A percentile compares a stretch with the other conserved stretches of the same genome.
These are phyloP conservation scores for Colletotrichum musicola DNA, from an alignment of 2,329 filamentous ascomycete genomes.

Conservation along the genomic window DNA sequence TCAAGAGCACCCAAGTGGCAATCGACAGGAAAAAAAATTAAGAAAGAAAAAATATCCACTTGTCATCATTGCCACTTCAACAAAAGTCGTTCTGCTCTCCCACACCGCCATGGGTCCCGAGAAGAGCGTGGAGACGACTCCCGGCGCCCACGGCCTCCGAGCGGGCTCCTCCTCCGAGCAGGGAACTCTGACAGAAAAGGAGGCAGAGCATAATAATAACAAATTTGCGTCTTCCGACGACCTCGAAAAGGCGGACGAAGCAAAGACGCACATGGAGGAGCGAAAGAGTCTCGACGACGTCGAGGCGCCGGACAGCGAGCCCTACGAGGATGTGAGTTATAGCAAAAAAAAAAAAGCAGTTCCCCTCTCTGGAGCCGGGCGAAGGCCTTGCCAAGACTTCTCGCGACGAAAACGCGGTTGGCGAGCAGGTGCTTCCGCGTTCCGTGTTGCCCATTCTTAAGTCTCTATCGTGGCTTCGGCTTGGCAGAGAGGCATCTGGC, in stretches of 20 bases:
- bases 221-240: slow-evolving; percentile 11
- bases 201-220: neutral
- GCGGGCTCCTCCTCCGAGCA: slow-evolving; percentile 18
- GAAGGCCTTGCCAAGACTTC: neutral
- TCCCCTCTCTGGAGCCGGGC: neutral
- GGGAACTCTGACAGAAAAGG: slow-evolving; percentile 27
- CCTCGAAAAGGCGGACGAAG: slow-evolving; percentile 8
- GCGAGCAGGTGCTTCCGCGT: no score
- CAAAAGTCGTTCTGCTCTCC: neutral
- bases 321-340: slow-evolving; percentile 25
- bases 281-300: slow-evolving; percentile 35
- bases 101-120: slow-evolving; percentile 18
- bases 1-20: neutral
- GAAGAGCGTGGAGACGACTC: slow-evolving; percentile 26
- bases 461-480: no score
- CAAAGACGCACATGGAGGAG: slow-evolving; percentile 17
- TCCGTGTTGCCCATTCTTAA: no score
- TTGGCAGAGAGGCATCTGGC: no score
- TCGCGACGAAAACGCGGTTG: neutral
- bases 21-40: neutral
- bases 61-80: neutral
- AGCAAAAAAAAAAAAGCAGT: no score
- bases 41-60: neutral
- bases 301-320: slow-evolving; percentile 36
- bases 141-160: slow-evolving; percentile 30